Conservation (phyloP, 2,329 filamentous ascomycete species). For the Sphaerulina musiva region DNA sequence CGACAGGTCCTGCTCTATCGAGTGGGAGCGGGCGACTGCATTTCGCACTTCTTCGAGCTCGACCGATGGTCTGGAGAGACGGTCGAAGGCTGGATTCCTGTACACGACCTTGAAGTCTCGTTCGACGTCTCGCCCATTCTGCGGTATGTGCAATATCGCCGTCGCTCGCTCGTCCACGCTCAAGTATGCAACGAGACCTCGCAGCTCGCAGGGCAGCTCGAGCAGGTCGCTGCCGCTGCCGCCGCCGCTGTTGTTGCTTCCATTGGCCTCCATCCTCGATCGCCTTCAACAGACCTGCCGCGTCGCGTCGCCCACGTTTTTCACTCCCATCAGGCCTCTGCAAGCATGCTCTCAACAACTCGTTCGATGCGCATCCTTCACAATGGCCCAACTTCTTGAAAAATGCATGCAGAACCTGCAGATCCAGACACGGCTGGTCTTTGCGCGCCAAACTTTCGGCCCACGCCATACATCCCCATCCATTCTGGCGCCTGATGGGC, state of each 20-base stretch:
- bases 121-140: not conserved
- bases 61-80: not conserved
- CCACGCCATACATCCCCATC: too few species aligned
- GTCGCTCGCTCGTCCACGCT: conserved; percentile 19
- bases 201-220: conserved; percentile 21
- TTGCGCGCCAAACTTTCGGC: not conserved
- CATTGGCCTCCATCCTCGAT: not conserved
- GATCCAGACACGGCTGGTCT: not conserved
- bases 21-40: conserved; percentile 5
- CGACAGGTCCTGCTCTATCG: not conserved
- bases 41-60: conserved; percentile 11
- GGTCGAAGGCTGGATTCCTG: conserved; percentile 17
- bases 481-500: too few species aligned
- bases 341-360: not conserved
- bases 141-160: conserved; percentile 12
- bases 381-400: not conserved
- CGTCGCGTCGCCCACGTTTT: not conserved
- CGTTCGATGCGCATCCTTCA: not conserved
- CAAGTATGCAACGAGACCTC: conserved; percentile 20
- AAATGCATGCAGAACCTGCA: not conserved
- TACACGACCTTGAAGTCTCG: conserved; percentile 9
- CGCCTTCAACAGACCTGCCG: not conserved
- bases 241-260: not conserved
- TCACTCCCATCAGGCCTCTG: not conserved
- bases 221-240: not conserved